Conservation (phyloP, 2,329 filamentous ascomycete genomes). For the Ascochyta rabiei region DNA sequence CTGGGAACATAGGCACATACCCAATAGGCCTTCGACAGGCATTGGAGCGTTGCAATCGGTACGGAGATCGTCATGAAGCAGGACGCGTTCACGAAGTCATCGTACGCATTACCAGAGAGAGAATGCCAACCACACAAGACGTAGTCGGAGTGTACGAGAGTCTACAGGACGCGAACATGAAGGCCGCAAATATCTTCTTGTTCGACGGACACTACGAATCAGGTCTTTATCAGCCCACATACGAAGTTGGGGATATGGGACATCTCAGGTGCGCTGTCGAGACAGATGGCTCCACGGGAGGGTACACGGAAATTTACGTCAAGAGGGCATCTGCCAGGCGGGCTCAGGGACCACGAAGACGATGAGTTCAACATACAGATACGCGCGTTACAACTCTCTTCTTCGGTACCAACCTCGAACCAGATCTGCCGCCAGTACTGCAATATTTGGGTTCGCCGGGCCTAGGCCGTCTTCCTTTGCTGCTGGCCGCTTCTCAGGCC, state of each 20-base stretch:
- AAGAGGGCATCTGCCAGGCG: background rate
- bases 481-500: constrained; percentile 33
- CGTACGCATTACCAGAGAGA: background rate
- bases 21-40: constrained; percentile 10
- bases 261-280: background rate
- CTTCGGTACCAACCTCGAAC: background rate
- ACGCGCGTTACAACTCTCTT: background rate
- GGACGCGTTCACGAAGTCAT: background rate
- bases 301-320: background rate
- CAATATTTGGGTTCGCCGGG: background rate
- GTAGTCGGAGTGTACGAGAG: background rate
- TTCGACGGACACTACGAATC: background rate
- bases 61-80: background rate
- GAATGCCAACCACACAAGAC: background rate
- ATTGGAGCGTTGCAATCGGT: background rate
- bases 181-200: background rate
- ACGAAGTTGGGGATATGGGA: background rate
- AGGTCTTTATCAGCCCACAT: background rate
- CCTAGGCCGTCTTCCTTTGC: constrained; percentile 15
- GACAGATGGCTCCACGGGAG: background rate
- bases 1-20: constrained; percentile 19
- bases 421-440: background rate
- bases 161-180: constrained; percentile 10
- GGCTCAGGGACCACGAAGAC: background rate
- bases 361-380: background rate